Conservation (phyloP, 2,329 filamentous ascomycete species). For the Beauveria sp. region DNA sequence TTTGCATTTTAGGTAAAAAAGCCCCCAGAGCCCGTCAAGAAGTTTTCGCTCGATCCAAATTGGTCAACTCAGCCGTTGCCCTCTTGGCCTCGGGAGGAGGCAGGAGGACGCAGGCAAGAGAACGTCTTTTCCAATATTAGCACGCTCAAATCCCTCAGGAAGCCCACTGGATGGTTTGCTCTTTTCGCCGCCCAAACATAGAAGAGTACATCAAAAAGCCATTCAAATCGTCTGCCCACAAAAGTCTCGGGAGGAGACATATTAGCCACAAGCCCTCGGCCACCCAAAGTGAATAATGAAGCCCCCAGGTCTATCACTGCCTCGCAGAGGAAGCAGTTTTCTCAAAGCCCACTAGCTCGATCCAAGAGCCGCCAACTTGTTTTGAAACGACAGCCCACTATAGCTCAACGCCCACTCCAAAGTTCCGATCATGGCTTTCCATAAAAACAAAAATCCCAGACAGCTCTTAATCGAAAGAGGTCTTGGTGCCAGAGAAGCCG, state of each 20-base stretch:
- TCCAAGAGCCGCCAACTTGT: slow-evolving; percentile 27
- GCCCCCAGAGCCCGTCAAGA: slow-evolving; percentile 31
- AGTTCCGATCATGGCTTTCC: slow-evolving; percentile 38
- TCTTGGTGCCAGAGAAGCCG: slow-evolving; percentile 63
- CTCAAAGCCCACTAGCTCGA: slow-evolving; percentile 45
- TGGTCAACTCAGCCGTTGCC: slow-evolving; percentile 22
- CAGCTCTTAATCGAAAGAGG: slow-evolving; percentile 52
- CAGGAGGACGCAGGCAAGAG: slow-evolving; percentile 8
- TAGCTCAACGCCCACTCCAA: slow-evolving; percentile 38
- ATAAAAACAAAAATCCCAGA: slow-evolving; percentile 13
- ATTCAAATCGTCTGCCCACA: slow-evolving; percentile 14
- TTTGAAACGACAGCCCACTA: slow-evolving; percentile 51
- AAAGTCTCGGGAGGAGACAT: slow-evolving; percentile 20
- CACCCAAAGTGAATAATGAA: slow-evolving; percentile 28
- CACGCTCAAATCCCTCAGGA: slow-evolving; percentile 33
- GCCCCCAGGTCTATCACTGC: slow-evolving; percentile 50
- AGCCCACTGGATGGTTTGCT: slow-evolving; percentile 25
- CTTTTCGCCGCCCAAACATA: slow-evolving; percentile 7
- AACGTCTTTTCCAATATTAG: slow-evolving; percentile 24
- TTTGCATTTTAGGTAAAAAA: slow-evolving; percentile 19
- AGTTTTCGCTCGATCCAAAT: slow-evolving; percentile 28
- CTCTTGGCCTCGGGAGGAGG: not conserved
- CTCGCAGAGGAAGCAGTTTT: slow-evolving; percentile 31
- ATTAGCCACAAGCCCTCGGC: slow-evolving; percentile 32
- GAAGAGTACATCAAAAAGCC: slow-evolving; percentile 17